phyloP scores from a whole-genome alignment of 2,329 filamentous ascomycete species.

The Aspergillus fijiensis region DNA sequence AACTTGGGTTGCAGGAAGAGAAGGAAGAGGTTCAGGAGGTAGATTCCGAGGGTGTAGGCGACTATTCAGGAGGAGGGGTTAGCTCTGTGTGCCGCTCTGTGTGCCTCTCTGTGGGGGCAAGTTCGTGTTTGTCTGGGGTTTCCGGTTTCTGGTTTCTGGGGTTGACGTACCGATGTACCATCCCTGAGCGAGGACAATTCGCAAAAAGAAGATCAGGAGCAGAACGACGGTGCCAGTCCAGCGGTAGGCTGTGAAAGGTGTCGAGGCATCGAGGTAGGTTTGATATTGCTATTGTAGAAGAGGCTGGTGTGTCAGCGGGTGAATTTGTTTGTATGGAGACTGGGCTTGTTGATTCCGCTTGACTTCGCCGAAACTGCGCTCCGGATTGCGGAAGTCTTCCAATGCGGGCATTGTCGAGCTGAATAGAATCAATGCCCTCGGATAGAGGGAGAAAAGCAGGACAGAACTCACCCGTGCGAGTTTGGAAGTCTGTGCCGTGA shows the following conservation, averaged over 20 bases:
- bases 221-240: slow-evolving; percentile 80
- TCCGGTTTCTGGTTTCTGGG: not conserved
- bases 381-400: not conserved
- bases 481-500: slow-evolving; percentile 73
- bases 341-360: not conserved
- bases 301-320: not conserved
- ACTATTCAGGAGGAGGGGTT: slow-evolving; percentile 54
- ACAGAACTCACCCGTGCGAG: slow-evolving; percentile 41
- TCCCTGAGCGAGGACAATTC: slow-evolving; percentile 88
- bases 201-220: slow-evolving; percentile 78
- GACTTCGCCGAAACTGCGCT: not conserved
- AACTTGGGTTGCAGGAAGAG: slow-evolving; percentile 98
- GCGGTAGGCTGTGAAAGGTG: slow-evolving; percentile 83
- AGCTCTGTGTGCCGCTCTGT: not conserved
- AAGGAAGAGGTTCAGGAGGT: slow-evolving; percentile 97
- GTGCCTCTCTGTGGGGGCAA: not conserved
- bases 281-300: slow-evolving; percentile 72
- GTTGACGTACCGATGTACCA: slow-evolving; percentile 86
- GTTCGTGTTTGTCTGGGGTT: slow-evolving; percentile 4
- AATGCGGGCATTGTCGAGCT: not conserved
- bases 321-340: not conserved
- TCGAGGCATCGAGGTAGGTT: slow-evolving; percentile 88
- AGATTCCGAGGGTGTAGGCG: slow-evolving; percentile 96
- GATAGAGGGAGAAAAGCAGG: not conserved
- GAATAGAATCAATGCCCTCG: not conserved